phyloP scores from a whole-genome alignment of 1,284 basidiomycete species.

The Cutaneotrichosporon dermatis region DNA sequence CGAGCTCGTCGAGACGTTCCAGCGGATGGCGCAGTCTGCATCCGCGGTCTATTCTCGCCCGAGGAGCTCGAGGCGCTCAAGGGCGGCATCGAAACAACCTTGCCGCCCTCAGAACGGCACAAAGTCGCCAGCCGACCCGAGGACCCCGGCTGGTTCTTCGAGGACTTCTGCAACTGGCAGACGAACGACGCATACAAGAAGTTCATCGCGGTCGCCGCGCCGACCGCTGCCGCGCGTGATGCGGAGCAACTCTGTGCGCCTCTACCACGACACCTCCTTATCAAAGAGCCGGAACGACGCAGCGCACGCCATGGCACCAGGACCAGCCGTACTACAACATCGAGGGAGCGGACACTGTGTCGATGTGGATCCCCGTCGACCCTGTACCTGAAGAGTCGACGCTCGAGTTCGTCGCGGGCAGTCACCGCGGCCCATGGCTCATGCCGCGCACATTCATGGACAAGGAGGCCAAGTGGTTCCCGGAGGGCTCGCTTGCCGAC shows the following conservation, averaged over 20 bases:
- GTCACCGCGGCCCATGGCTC: conserved; percentile 16
- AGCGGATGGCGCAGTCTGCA: conserved; percentile 12
- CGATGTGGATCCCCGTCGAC: conserved; percentile 21
- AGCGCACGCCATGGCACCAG: conserved; percentile 21
- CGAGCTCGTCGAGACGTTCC: conserved; percentile 3
- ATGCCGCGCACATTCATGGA: conserved; percentile 22
- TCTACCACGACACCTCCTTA: conserved; percentile 20
- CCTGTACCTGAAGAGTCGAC: conserved; percentile 5
- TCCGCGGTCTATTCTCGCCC: conserved; percentile 14
- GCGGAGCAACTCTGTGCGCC: conserved; percentile 1
- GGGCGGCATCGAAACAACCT: conserved; percentile 14
- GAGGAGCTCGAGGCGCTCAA: conserved; percentile 8
- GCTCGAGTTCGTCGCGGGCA: conserved; percentile 18
- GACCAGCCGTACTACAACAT: conserved; percentile 24
- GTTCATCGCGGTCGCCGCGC: conserved; percentile 13
- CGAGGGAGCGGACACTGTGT: conserved; percentile 8
- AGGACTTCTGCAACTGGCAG: conserved; percentile 22
- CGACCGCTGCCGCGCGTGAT: conserved; percentile 13
- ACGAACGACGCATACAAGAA: conserved; percentile 1
- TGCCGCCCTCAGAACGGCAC: conserved; percentile 1
- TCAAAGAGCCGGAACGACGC: conserved; percentile 17
- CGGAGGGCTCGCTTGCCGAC: conserved; percentile 15
- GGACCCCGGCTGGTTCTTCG: conserved; percentile 22
- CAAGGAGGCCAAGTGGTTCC: conserved; percentile 21
- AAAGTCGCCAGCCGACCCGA: conserved; percentile 12